Conservation (phyloP, 164 flowering plant genomes). For the Echeveria elegans region DNA sequence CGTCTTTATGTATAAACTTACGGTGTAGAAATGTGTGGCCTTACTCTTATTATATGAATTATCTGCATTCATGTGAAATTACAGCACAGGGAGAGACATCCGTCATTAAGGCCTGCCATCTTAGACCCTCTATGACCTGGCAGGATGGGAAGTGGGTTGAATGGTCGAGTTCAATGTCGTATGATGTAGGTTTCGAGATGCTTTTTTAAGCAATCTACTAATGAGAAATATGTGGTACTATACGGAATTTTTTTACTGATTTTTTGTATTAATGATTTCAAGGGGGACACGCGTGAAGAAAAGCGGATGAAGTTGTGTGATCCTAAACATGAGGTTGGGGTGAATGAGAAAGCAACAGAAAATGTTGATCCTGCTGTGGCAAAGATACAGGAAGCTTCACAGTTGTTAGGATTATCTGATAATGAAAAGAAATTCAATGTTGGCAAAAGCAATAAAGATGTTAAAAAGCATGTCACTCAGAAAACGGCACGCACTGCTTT, state of each 20-base stretch:
- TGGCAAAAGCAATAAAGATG: slow-evolving; percentile 46
- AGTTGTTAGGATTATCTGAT: slow-evolving; percentile 25
- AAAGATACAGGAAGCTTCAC: slow-evolving; percentile 27
- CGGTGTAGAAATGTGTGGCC: neutral
- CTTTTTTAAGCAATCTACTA: neutral
- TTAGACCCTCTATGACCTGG: slow-evolving; percentile 77
- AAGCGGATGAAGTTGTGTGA: slow-evolving; percentile 54
- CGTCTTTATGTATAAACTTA: neutral
- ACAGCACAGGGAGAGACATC: slow-evolving; percentile 65
- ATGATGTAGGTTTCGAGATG: slow-evolving; percentile 30
- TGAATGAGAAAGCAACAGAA: slow-evolving; percentile 28
- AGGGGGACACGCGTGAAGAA: slow-evolving; percentile 72
- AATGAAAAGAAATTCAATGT: slow-evolving; percentile 52
- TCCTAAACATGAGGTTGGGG: slow-evolving; percentile 27
- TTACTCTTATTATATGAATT: neutral
- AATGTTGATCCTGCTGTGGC: slow-evolving; percentile 20
- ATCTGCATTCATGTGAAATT: neutral
- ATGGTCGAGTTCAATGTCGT: slow-evolving; percentile 35
- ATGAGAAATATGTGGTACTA: neutral
- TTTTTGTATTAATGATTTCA: neutral
- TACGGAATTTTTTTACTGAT: neutral
- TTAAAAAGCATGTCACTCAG: slow-evolving; percentile 28
- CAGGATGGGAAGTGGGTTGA: slow-evolving; percentile 78
- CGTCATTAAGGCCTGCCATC: slow-evolving; percentile 61
- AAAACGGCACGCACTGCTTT: slow-evolving; percentile 49